Evolutionary conservation across 2,329 filamentous ascomycete species (phyloP), one percentile per base, ranked within the genome.

Genomic region (Ascochyta koolunga): DNA sequence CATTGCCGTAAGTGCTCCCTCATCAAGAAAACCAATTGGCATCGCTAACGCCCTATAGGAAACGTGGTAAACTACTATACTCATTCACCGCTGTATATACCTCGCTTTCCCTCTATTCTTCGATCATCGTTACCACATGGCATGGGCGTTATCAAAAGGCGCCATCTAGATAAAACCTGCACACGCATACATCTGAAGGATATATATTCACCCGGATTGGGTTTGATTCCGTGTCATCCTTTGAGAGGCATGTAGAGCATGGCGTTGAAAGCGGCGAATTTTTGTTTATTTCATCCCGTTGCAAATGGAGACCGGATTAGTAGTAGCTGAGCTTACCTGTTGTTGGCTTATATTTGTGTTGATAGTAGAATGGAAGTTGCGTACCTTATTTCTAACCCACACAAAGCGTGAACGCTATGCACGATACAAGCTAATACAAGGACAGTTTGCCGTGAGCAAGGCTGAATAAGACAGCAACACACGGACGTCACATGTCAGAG

Each of bases 1-100:
- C 74, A 96, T 97, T 82, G 91, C 93, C 54, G 93, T 78, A 68
- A 75, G 75, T 69, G 9, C 10, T 2, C 9, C 8, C 18, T 3
- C 2, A 9, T 22, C 2, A 5, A 9, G 2, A 4, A 4, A 2
- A 3, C 0, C 3, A 18, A n/a, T 2, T 16, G 15, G 10, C 22
- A 10, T 7, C 5, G n/a, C 49, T 56, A 24, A 56, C 36, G 4
- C 6, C 1, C 36, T 1, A 11, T 31, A 56, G 54, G 54, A 56
- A 50, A 56, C 54, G 7, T 56, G 54, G 54, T 56, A 56, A 33
- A 52, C n/a, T 8, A 15, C 5, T 9, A 19, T 3, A 24, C 4
- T 7, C 9, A 19, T 32, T 32, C 24, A 21, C 8, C 15, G 16
- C 33, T 51, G 47, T 51, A 51, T 9, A 50, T 56, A 50, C 16